Evolutionary conservation across 352 stramenopile genomes (phyloP).

Genomic region (Stramenopiles sp.): DNA sequence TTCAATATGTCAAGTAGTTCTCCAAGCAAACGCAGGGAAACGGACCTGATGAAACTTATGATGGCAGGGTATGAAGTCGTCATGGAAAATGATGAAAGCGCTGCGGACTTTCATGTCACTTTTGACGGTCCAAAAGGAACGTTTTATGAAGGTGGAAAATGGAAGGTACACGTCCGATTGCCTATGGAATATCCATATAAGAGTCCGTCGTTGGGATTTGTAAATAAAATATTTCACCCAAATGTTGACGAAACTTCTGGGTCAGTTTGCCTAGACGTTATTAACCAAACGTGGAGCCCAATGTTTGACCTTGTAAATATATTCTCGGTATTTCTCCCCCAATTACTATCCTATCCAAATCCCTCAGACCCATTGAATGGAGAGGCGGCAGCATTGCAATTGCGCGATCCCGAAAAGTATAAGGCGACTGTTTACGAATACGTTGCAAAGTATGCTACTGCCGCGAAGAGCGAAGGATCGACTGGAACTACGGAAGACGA

Average conservation of each 20-base stretch:
- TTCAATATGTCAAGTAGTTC: no score
- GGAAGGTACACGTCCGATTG: conserved; percentile 74
- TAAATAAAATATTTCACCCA: conserved; percentile 73
- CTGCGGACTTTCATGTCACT: conserved; percentile 54
- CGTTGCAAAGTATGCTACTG: conserved; percentile 30
- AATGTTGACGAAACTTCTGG: conserved; percentile 78
- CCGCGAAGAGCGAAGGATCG: no score
- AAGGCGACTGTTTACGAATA: conserved; percentile 50
- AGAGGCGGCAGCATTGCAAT: conserved; percentile 57
- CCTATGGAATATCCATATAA: conserved; percentile 78
- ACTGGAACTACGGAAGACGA: no score
- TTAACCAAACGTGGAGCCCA: conserved; percentile 79
- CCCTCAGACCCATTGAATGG: conserved; percentile 67
- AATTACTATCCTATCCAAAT: conserved; percentile 73
- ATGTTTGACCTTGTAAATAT: conserved; percentile 80
- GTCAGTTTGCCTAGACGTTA: conserved; percentile 74
- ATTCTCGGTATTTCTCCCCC: conserved; percentile 74
- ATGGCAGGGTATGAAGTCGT: conserved; percentile 68
- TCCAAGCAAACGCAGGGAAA: conserved; percentile 57
- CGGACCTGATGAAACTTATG: conserved; percentile 75
- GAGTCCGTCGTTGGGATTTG: conserved; percentile 70
- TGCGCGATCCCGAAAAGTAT: conserved; percentile 62
- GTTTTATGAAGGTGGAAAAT: conserved; percentile 65
- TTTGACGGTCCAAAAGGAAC: conserved; percentile 57
- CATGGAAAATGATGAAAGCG: conserved; percentile 51